A percentile compares a stretch with the other conserved stretches of the same genome.
Conservation (phyloP, 2,329 filamentous ascomycete genomes). For the Alternaria arbusti region DNA sequence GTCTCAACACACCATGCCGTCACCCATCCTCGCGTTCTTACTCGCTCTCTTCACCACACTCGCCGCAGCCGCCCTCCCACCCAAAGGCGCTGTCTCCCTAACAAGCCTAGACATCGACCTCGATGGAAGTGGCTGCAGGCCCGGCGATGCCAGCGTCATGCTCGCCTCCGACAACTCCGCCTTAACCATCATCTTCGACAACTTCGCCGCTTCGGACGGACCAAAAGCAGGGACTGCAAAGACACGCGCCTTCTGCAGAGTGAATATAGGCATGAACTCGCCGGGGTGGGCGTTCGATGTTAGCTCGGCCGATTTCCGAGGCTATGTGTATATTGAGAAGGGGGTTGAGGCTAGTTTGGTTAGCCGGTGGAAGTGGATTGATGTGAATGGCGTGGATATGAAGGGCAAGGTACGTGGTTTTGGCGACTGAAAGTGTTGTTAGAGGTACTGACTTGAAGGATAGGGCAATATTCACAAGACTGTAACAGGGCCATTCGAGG, state of each 20-base stretch:
- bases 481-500: conserved; percentile 25
- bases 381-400: conserved; percentile 27
- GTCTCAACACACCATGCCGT: background rate
- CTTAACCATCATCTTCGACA: conserved; percentile 34
- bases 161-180: conserved; percentile 30
- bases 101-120: conserved; percentile 27
- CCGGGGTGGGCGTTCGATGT: conserved; percentile 38
- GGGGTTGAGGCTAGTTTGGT: conserved; percentile 29
- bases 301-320: conserved; percentile 29
- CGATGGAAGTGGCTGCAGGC: conserved; percentile 31
- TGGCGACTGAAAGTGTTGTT: background rate
- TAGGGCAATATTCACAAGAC: conserved; percentile 36
- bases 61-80: conserved; percentile 2
- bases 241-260: conserved; percentile 33
- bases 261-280: conserved; percentile 28
- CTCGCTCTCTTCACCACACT: background rate
- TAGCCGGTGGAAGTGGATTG: conserved; percentile 39
- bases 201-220: conserved; percentile 34
- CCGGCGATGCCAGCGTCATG: conserved; percentile 26
- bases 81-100: conserved; percentile 18
- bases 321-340: conserved; percentile 27
- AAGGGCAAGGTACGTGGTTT: conserved; percentile 30
- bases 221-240: conserved; percentile 22
- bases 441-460: background rate
- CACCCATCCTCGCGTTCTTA: background rate